Percentiles rank a stretch among this genome's conserved stretches.
These are phyloP conservation scores for Nakataea oryzae DNA, from an alignment of 2,329 filamentous ascomycete species.

Conservation along the genomic window DNA sequence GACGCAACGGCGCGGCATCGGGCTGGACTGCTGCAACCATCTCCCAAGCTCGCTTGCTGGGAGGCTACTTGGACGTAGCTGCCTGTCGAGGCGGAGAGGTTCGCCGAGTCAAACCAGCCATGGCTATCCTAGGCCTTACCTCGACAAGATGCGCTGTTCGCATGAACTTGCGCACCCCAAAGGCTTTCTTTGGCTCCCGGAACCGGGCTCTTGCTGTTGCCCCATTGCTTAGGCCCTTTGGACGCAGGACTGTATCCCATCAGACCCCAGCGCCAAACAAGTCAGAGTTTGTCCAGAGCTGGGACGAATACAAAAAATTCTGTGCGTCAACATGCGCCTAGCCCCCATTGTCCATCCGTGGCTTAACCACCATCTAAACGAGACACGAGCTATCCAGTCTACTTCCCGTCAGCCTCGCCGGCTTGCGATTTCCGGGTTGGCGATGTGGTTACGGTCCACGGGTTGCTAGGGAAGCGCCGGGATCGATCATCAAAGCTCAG, in stretches of 20 bases:
- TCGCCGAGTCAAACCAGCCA: background rate
- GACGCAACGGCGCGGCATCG: background rate
- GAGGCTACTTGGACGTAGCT: background rate
- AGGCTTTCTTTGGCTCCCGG: background rate
- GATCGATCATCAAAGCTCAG: conserved; percentile 59
- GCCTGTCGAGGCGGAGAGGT: background rate
- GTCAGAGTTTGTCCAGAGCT: conserved; percentile 8
- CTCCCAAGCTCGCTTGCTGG: background rate
- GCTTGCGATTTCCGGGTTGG: conserved; percentile 16
- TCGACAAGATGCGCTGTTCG: background rate
- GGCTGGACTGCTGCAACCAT: no score
- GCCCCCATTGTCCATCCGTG: background rate
- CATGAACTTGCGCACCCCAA: background rate
- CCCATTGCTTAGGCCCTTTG: background rate
- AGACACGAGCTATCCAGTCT: conserved; percentile 12
- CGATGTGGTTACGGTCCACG: conserved; percentile 45
- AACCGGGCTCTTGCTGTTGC: background rate
- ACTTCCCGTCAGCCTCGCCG: conserved; percentile 18
- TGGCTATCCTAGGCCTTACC: background rate
- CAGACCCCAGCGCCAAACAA: background rate
- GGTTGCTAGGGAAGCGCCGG: conserved; percentile 61
- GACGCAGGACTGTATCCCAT: background rate
- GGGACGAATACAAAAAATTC: conserved; percentile 32
- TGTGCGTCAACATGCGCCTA: conserved; percentile 18
- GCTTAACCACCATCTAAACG: background rate